Conservation (phyloP, 2,329 filamentous ascomycete genomes). For the Bisporella sp. region DNA sequence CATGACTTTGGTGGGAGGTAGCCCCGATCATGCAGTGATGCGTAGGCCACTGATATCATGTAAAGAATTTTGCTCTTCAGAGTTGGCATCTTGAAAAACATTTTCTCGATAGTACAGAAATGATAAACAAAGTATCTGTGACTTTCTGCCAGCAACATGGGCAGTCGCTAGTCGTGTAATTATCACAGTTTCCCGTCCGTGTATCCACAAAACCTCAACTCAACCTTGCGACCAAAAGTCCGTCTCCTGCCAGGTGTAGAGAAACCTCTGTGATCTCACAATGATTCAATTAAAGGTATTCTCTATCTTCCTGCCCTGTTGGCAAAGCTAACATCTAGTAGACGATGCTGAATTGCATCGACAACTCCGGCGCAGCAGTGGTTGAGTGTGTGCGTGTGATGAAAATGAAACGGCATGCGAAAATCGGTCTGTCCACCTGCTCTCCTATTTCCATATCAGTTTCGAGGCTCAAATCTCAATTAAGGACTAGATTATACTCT, state of each 20-base stretch:
- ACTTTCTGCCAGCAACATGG: no score
- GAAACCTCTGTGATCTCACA: conserved; percentile 32
- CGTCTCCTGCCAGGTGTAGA: conserved; percentile 4
- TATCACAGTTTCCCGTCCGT: no score
- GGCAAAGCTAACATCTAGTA: conserved; percentile 30
- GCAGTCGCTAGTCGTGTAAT: no score
- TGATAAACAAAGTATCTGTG: no score
- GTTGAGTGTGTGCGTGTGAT: conserved; percentile 95
- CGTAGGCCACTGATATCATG: no score
- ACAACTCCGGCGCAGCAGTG: conserved; percentile 92
- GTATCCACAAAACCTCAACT: no score
- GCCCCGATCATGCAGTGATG: no score
- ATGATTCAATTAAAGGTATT: conserved; percentile 89
- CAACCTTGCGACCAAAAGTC: background rate
- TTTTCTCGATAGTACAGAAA: no score
- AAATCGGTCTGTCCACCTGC: conserved; percentile 63
- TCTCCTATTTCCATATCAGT: background rate
- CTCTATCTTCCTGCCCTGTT: background rate
- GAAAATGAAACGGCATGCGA: conserved; percentile 80
- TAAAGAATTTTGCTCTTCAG: no score
- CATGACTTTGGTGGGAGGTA: no score
- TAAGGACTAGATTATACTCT: background rate
- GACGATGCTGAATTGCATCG: conserved; percentile 99
- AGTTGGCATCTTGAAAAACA: no score
- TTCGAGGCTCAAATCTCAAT: background rate